Evolutionary conservation across 257 asterid species (phyloP).

Genomic region (Galeopsis tetrahit): DNA sequence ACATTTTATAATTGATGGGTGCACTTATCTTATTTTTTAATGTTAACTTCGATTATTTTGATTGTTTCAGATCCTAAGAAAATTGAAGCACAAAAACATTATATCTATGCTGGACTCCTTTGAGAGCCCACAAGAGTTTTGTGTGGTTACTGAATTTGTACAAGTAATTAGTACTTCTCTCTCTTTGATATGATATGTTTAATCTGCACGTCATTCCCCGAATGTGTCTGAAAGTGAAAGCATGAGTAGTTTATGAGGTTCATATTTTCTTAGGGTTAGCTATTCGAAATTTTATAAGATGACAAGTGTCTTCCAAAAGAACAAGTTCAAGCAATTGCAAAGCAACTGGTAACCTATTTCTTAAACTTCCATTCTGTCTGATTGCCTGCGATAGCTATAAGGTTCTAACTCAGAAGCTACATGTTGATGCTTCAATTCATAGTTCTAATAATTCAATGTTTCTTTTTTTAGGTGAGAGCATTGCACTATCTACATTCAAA

Average conservation of each 20-base stretch:
- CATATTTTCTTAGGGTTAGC: constrained; percentile 74
- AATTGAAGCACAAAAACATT: constrained; percentile 90
- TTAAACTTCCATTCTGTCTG: constrained; percentile 26
- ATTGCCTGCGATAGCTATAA: constrained; percentile 18
- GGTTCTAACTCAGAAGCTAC: constrained; percentile 9
- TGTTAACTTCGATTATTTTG: constrained; percentile 32
- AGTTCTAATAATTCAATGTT: constrained; percentile 26
- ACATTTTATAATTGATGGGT: constrained; percentile 17
- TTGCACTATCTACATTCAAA: constrained; percentile 94
- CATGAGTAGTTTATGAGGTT: constrained; percentile 32
- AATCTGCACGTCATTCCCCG: constrained; percentile 13
- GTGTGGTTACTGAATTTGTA: constrained; percentile 96
- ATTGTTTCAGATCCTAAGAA: constrained; percentile 81
- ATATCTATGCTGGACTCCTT: constrained; percentile 96
- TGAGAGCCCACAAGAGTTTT: constrained; percentile 96
- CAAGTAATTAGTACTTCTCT: constrained; percentile 57
- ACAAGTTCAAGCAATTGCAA: constrained; percentile 98
- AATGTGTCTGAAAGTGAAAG: constrained; percentile 13
- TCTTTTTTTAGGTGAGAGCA: constrained; percentile 75
- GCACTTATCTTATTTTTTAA: neutral
- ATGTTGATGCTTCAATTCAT: constrained; percentile 14
- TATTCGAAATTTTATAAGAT: constrained; percentile 96
- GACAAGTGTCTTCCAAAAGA: constrained; percentile 98
- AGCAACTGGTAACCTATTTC: constrained; percentile 73
- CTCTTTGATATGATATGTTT: constrained; percentile 18